Evolutionary conservation across 805 yeast species (phyloP), one percentile per base, ranked within the genome.

Genomic region (Isabelozyma heimii): DNA sequence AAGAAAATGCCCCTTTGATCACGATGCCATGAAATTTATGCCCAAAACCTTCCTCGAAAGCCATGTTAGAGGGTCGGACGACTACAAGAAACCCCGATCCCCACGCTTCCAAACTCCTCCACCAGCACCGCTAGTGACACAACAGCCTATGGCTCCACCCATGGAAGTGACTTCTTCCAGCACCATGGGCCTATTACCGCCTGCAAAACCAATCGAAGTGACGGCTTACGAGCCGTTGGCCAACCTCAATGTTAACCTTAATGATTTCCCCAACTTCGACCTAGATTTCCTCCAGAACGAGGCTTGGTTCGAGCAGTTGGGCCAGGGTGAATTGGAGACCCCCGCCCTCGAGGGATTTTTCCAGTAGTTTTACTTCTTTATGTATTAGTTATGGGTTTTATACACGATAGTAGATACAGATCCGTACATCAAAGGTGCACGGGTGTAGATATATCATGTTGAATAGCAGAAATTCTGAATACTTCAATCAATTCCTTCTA

Each of bases 1-100:
- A 30, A 55, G 66, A n/a, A 64, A 59, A 48, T 69, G 72, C 54
- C 73, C 73, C 12, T 60, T 67, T 52, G 67, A 65, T 44, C 71
- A 68, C 51, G 52, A 52, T 15, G 42, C 42, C 17, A 14, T 40
- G 12, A 39, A 43, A 20, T 13, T 40, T 20, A 15, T 40, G 24
- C 42, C 42, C 27, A 40, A 40, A 40, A n/a, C 30, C 14, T 42
- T 42, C 37, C 20, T 10, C 14, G 44, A 42, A 42, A 42, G 44
- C 20, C 37, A 42, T 30, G 44, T 42, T 14, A 42, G 44, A 16
- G 37, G 44, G n/a, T 27, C 37, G 16, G 14, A 14, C 10, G 15
- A 17, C 14, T 16, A 13, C 15, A 42, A 42, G 24, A 40, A 40
- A 20, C 24, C 27, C 24, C 12, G 14, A 13, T 30, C 35, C n/a